Evolutionary conservation across 441 rosid species (phyloP), one percentile per base, ranked within the genome.

Genomic region (Macaranga tanarius): DNA sequence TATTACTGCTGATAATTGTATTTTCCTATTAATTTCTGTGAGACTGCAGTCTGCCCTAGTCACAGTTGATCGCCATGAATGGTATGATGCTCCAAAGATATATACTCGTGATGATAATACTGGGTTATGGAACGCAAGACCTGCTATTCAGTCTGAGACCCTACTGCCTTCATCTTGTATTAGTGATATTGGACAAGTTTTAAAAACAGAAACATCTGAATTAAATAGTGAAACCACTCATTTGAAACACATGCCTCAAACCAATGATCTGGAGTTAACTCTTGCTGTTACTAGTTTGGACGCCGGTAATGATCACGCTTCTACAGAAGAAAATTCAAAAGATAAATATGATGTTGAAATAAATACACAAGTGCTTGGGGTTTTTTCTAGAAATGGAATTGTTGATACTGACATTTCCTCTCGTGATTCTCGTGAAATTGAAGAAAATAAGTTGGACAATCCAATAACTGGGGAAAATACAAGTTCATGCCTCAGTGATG

Each of bases 31-130:
- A 7, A 64, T 65, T 65, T 3, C 56, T 69, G 40, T 65, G 52
- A 73, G 79, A 70, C 74, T 87, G 87, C 93, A 96, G 99, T 88
- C 93, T 66, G 94, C 84, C 75, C 76, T 96, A 75, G 96, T 93
- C 68, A 90, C 98, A 26, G 76, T 92, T 62, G 98, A 92, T 81
- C 92, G 95, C 72, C 98, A 96, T 83, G 98, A 92, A 78, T 96
- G 99, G 99, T 93, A 90, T 77, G 95, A 93, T 63, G 86, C 94
- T 79, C 96, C 99, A 47, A 97, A 86, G 81, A 85, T 88, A 81
- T 96, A 92, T 73, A 90, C 89, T 65, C 97, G 98, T 67, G 89
- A 96, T 81, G 98, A 92, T 85, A 80, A 89, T 76, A 79, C 92
- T 51, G 98, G 99, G 70, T 79, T 92, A 69, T 96, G 99, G 99